Percentiles rank a stretch among this genome's conserved stretches.
Conservation (phyloP, 305 asterid species). For the Fraxinus floribunda region DNA sequence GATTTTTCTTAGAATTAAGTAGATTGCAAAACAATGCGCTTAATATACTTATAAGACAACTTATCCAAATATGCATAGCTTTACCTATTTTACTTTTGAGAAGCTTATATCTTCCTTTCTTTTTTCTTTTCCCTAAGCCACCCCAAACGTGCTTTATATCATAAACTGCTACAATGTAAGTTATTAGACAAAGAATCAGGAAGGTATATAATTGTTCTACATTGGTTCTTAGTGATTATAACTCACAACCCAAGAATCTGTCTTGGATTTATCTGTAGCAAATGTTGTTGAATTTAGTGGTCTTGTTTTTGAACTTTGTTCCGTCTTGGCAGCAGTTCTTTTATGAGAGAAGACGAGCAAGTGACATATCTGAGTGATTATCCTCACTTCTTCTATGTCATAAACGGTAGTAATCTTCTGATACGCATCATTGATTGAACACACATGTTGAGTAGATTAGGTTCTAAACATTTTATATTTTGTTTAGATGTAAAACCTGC, state of each 20-base stretch:
- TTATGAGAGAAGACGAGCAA: not conserved
- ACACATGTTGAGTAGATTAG: not conserved
- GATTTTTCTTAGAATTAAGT: not conserved
- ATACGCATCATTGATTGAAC: not conserved
- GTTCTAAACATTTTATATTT: not conserved
- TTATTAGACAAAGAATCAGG: not conserved
- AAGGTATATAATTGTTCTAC: not conserved
- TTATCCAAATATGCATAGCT: not conserved
- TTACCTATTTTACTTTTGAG: not conserved
- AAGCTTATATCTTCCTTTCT: not conserved
- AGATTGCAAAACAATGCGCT: not conserved
- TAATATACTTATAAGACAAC: not conserved
- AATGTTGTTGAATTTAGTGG: not conserved
- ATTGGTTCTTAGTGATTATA: not conserved
- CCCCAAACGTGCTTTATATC: not conserved
- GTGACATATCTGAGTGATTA: not conserved
- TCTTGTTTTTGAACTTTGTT: not conserved
- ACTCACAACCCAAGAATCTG: not conserved
- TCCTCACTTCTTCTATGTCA: not conserved
- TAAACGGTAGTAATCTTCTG: not conserved
- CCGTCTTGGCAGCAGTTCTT: not conserved
- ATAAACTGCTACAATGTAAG: not conserved
- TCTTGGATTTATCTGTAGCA: not conserved
- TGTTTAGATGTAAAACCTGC: not conserved
- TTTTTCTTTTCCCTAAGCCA: not conserved